Evolutionary conservation across 1,284 basidiomycete species (phyloP).

Genomic region (Thelephora terrestris): DNA sequence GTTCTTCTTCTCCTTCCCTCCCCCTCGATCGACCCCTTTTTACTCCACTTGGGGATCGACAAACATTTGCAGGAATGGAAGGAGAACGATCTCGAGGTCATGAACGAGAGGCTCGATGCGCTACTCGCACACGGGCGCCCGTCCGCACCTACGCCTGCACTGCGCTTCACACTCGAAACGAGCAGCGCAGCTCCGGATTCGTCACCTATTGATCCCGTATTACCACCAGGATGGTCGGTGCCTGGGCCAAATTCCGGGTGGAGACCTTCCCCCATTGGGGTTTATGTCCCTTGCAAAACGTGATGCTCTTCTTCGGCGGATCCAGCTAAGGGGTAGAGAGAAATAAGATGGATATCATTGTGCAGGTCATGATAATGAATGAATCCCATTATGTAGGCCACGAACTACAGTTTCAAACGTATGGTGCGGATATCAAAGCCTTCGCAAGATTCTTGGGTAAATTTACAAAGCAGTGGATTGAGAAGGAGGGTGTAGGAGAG

Average conservation of each 20-base stretch:
- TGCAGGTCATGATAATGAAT: too few relatives aligned
- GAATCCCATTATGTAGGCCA: not conserved
- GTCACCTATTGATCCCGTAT: not conserved
- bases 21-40: constrained; percentile 7
- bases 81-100: constrained; percentile 34
- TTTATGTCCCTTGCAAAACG: constrained; percentile 22
- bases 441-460: not conserved
- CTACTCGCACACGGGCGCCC: constrained; percentile 18
- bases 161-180: too few relatives aligned
- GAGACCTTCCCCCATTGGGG: constrained; percentile 59
- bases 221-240: not conserved
- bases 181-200: not conserved
- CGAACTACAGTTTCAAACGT: not conserved
- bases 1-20: not conserved
- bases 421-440: not conserved
- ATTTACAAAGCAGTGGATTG: not conserved
- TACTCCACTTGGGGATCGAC: not conserved
- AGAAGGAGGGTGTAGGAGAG: not conserved
- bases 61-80: constrained; percentile 33
- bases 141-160: too few relatives aligned
- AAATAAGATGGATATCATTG: too few relatives aligned
- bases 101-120: constrained; percentile 41
- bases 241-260: constrained; percentile 26
- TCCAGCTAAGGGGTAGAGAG: too few relatives aligned
- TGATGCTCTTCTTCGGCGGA: not conserved